phyloP scores from a whole-genome alignment of 441 rosid genomes.

The Geranium incanum region DNA sequence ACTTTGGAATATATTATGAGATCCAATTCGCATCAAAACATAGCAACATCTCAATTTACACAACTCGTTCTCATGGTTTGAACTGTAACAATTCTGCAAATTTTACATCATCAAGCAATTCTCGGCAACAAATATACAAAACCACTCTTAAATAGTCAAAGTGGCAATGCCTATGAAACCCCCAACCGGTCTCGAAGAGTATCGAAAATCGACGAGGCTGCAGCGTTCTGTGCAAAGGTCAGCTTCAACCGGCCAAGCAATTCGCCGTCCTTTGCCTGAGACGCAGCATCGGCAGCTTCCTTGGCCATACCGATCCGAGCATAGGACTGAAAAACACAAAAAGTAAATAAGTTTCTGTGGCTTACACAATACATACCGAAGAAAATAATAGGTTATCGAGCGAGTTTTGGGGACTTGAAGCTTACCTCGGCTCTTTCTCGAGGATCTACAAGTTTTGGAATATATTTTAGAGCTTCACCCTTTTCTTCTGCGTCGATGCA shows the following conservation, averaged over 20 bases:
- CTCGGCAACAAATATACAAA: background rate
- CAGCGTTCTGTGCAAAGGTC: constrained; percentile 79
- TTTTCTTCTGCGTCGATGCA: constrained; percentile 86
- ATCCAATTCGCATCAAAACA: background rate
- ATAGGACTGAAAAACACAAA: constrained; percentile 42
- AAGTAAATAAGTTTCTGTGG: too few species aligned
- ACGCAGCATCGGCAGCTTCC: constrained; percentile 97
- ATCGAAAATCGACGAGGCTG: constrained; percentile 81
- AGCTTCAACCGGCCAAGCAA: constrained; percentile 72
- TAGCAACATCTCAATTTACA: background rate
- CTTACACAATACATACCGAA: too few species aligned
- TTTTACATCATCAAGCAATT: constrained; percentile 2
- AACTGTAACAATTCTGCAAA: background rate
- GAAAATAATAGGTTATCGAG: background rate
- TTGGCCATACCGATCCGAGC: constrained; percentile 97
- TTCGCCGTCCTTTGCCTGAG: constrained; percentile 94
- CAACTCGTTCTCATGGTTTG: background rate
- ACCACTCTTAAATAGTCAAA: background rate
- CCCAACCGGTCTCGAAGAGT: constrained; percentile 57
- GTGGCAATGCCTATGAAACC: background rate
- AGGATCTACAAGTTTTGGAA: constrained; percentile 82
- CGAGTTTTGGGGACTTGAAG: background rate
- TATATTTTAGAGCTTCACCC: constrained; percentile 85
- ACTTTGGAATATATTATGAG: too few species aligned
- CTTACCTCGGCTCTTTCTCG: constrained; percentile 87